Percentiles rank a stretch among this genome's conserved stretches.
phyloP scores from a whole-genome alignment of 2,329 filamentous ascomycete genomes.

The Penicillium oxalicum region DNA sequence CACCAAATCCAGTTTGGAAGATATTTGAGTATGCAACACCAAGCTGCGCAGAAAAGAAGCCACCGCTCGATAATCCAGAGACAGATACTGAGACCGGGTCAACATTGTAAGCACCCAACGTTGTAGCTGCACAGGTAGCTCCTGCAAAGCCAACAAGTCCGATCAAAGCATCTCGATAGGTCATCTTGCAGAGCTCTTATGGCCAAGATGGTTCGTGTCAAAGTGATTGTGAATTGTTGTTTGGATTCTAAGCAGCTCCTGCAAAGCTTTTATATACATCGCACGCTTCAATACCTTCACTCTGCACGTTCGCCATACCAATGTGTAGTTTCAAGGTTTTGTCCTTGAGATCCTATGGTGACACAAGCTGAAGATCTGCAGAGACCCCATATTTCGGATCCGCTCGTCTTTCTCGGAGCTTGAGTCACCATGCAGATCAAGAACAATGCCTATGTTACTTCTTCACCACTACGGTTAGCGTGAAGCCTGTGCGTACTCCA shows the following conservation, averaged over 20 bases:
- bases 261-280: too few species aligned
- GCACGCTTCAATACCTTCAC: too few species aligned
- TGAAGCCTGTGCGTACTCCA: not conserved
- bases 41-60: conserved; percentile 14
- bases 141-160: not conserved
- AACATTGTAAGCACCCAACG: conserved; percentile 11
- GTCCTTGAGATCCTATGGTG: too few species aligned
- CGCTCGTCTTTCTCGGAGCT: not conserved
- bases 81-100: conserved; percentile 8
- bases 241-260: too few species aligned
- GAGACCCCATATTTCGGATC: not conserved
- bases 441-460: not conserved
- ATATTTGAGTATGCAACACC: conserved; percentile 14
- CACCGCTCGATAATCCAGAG: conserved; percentile 15
- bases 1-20: conserved; percentile 14
- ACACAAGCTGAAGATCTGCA: too few species aligned
- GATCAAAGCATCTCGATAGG: not conserved
- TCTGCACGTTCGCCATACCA: too few species aligned
- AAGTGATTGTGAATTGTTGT: not conserved
- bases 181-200: not conserved
- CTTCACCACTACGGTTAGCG: not conserved
- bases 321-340: too few species aligned
- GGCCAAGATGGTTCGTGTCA: not conserved
- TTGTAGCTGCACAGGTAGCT: conserved; percentile 1
- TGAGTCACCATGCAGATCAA: too few species aligned